Conservation (phyloP, 495 filamentous ascomycete species). For the Pseudoneurospora amorphoporcata region DNA sequence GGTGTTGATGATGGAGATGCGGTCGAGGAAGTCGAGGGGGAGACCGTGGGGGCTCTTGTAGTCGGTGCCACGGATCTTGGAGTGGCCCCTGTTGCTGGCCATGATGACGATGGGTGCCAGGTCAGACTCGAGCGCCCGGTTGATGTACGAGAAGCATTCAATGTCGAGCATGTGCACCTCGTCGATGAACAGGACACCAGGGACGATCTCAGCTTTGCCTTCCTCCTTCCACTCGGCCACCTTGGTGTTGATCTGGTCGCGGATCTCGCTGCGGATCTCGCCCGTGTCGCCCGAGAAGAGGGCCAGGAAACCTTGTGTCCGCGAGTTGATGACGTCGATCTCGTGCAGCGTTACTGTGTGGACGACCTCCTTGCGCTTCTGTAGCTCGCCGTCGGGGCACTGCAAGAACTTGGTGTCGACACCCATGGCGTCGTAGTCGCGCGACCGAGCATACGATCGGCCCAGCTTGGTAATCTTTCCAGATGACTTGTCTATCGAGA, state of each 20-base stretch:
- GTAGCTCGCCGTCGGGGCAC: conserved; percentile 96
- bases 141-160: conserved; percentile 97
- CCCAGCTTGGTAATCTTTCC: conserved; percentile 97
- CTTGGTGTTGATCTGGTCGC: conserved; percentile 98
- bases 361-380: conserved; percentile 92
- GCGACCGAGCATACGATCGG: conserved; percentile 80
- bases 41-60: conserved; percentile 87
- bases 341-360: conserved; percentile 96
- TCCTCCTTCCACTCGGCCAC: conserved; percentile 98
- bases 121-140: conserved; percentile 88
- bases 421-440: conserved; percentile 99
- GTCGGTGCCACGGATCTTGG: conserved; percentile 86
- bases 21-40: conserved; percentile 91
- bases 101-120: conserved; percentile 97
- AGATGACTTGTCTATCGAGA: conserved; percentile 94
- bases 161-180: conserved; percentile 99
- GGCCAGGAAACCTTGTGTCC: conserved; percentile 91
- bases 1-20: conserved; percentile 93
- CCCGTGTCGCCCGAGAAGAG: conserved; percentile 97
- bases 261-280: conserved; percentile 92
- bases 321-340: conserved; percentile 98
- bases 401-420: conserved; percentile 96
- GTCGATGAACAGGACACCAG: conserved; percentile 95
- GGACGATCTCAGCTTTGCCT: conserved; percentile 95
- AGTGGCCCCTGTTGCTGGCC: conserved; percentile 93